A percentile compares a stretch with the other conserved stretches of the same genome.
Evolutionary conservation across 768 basidiomycete species (phyloP).

Genomic region (Kwoniella heveanensis): DNA sequence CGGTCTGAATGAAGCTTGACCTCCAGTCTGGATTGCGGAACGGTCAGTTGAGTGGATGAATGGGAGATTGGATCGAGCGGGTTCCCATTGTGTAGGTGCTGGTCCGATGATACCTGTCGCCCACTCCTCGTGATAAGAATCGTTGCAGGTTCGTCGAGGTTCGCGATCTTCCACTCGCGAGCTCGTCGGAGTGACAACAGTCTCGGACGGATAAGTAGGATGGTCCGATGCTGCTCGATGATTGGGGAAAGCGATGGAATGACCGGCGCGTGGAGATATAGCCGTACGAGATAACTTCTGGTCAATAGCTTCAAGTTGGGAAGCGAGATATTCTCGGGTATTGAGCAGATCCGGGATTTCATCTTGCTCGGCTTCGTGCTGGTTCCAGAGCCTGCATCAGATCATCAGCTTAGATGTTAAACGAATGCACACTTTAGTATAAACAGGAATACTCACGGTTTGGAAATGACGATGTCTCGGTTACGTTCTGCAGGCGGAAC

Average conservation of each 20-base stretch:
- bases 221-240: conserved; percentile 1
- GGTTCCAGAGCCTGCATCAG: neutral
- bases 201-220: neutral
- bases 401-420: too few relatives aligned
- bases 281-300: conserved; percentile 7
- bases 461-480: neutral
- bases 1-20: too few relatives aligned
- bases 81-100: neutral
- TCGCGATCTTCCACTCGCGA: neutral
- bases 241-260: neutral
- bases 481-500: neutral
- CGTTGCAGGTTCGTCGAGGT: conserved; percentile 2
- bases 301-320: conserved; percentile 13
- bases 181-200: neutral
- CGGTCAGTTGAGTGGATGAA: neutral
- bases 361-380: neutral
- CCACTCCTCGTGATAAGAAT: neutral
- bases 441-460: conserved; percentile 1
- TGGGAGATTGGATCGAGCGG: neutral
- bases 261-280: neutral
- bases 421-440: too few relatives aligned
- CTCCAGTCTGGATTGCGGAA: neutral
- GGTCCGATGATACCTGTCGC: neutral
- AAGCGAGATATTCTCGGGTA: conserved; percentile 12
- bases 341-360: conserved; percentile 5